Evolutionary conservation across 495 filamentous ascomycete species (phyloP).

Genomic region (Penicillium roqueforti): DNA sequence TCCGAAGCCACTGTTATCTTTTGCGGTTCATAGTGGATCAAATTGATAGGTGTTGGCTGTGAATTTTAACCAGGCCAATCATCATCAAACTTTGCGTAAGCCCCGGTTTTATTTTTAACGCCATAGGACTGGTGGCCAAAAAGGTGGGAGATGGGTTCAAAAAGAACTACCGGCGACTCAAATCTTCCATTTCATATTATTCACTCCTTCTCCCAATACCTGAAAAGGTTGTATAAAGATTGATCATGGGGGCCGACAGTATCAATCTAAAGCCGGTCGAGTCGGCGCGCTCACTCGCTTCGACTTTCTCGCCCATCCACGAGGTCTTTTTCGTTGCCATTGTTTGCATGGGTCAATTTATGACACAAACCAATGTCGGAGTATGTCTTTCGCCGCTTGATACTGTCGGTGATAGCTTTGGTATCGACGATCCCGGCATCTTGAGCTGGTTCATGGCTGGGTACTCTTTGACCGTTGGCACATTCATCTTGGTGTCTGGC

Average conservation of each 20-base stretch:
- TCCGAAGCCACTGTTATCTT: too few species aligned
- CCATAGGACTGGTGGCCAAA: not conserved
- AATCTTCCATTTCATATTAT: not conserved
- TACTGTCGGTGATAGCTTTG: constrained; percentile 45
- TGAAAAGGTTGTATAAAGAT: not conserved
- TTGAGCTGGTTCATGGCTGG: constrained; percentile 54
- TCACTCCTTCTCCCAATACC: not conserved
- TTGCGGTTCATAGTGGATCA: too few species aligned
- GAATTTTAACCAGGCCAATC: not conserved
- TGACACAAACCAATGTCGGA: constrained; percentile 30
- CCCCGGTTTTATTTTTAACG: not conserved
- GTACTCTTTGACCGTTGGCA: constrained; percentile 58
- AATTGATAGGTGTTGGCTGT: too few species aligned
- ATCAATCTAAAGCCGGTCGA: constrained; percentile 12
- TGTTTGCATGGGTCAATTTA: constrained; percentile 36
- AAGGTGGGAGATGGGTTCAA: not conserved
- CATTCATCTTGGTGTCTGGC: constrained; percentile 61
- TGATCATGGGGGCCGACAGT: not conserved
- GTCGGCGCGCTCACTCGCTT: constrained; percentile 20
- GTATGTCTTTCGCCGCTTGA: constrained; percentile 36
- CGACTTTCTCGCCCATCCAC: constrained; percentile 21
- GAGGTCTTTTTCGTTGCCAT: constrained; percentile 26
- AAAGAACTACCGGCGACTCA: not conserved
- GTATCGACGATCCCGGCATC: constrained; percentile 35
- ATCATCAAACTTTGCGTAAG: not conserved